A percentile compares a stretch with the other conserved stretches of the same genome.
Evolutionary conservation across 2,329 filamentous ascomycete genomes (phyloP).

Genomic region (Cordyceps pruinosa): DNA sequence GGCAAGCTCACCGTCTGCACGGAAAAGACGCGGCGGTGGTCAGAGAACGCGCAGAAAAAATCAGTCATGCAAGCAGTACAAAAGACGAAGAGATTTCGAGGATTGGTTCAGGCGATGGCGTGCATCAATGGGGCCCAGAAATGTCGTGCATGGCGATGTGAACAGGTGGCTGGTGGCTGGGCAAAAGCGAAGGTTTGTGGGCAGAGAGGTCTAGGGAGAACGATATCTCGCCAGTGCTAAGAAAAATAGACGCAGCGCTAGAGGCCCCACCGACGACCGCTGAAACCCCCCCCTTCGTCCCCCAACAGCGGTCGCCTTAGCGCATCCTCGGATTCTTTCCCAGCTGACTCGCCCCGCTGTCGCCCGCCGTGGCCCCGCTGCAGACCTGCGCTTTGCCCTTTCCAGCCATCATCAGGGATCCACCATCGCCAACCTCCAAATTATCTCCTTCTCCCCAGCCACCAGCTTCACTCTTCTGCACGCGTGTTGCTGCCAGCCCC

Average conservation of each 20-base stretch:
- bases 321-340: not conserved
- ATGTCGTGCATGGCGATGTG: not conserved
- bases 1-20: not conserved
- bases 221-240: not conserved
- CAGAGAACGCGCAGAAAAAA: too few relatives aligned
- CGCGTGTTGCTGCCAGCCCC: not conserved
- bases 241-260: not conserved
- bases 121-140: not conserved
- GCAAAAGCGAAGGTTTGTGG: not conserved
- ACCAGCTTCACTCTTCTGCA: not conserved
- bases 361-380: not conserved
- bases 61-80: not conserved
- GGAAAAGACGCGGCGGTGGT: not conserved
- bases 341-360: not conserved
- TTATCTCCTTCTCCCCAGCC: slow-evolving; percentile 5
- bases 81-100: not conserved
- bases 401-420: not conserved
- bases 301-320: too few relatives aligned
- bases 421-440: slow-evolving; percentile 5
- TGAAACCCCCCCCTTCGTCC: not conserved
- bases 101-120: not conserved
- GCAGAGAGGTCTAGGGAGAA: not conserved
- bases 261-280: not conserved
- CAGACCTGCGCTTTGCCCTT: too few relatives aligned
- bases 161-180: not conserved